Evolutionary conservation across 2,329 filamentous ascomycete species (phyloP).

Genomic region (Clathrospora elynae): DNA sequence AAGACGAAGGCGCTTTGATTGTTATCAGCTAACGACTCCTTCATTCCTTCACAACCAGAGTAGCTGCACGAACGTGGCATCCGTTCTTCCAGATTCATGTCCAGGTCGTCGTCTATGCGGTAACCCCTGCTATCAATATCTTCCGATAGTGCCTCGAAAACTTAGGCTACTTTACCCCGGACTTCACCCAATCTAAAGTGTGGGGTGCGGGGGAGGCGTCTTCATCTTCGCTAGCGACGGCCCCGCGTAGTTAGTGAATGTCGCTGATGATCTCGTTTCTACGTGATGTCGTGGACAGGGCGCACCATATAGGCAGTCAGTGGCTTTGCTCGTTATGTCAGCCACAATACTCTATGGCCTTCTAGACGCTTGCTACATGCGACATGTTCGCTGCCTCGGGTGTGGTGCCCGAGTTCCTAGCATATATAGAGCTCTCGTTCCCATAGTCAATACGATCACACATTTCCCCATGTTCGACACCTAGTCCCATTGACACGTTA

Average conservation of each 20-base stretch:
- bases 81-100: slow-evolving; percentile 9
- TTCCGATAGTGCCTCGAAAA: slow-evolving; percentile 27
- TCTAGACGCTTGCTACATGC: too few relatives aligned
- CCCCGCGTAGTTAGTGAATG: not conserved
- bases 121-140: slow-evolving; percentile 19
- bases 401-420: too few relatives aligned
- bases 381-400: too few relatives aligned
- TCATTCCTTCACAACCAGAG: too few relatives aligned
- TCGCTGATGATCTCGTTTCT: slow-evolving; percentile 1
- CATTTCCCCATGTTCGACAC: too few relatives aligned
- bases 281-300: slow-evolving; percentile 2
- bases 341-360: too few relatives aligned
- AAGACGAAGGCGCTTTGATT: not conserved
- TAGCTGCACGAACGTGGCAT: not conserved
- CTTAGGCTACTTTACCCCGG: slow-evolving; percentile 24
- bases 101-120: slow-evolving; percentile 11
- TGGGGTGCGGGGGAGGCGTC: slow-evolving; percentile 27
- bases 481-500: too few relatives aligned
- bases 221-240: not conserved
- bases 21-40: not conserved
- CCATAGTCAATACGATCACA: too few relatives aligned
- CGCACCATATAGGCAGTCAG: too few relatives aligned
- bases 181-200: slow-evolving; percentile 21
- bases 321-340: not conserved
- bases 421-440: too few relatives aligned